Evolutionary conservation across 768 basidiomycete genomes (phyloP).

Genomic region (Xerocomus spinulosus): DNA sequence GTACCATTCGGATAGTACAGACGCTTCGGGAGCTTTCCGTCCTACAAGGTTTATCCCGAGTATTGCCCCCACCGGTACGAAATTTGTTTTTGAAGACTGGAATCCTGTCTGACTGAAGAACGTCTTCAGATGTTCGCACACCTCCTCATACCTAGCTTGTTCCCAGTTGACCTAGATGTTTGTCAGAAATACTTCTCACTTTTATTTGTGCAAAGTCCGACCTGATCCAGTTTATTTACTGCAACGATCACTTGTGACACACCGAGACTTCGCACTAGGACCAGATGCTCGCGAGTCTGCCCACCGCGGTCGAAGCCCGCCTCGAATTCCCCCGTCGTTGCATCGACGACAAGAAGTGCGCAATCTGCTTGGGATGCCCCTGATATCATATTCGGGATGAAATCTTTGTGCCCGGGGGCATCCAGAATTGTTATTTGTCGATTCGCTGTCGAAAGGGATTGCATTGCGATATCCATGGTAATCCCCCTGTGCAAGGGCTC

Average conservation of each 20-base stretch:
- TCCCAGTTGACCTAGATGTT: slow-evolving; percentile 77
- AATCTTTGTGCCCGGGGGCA: slow-evolving; percentile 95
- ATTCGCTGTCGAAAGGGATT: slow-evolving; percentile 67
- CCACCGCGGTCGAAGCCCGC: slow-evolving; percentile 92
- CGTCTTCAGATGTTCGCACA: slow-evolving; percentile 63
- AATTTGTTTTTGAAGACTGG: slow-evolving; percentile 68
- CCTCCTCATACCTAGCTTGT: slow-evolving; percentile 78
- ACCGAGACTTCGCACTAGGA: slow-evolving; percentile 88
- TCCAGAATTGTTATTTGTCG: slow-evolving; percentile 90
- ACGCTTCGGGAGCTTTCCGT: slow-evolving; percentile 43
- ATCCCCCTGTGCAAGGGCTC: slow-evolving; percentile 62
- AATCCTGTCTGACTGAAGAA: slow-evolving; percentile 92
- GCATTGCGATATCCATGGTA: slow-evolving; percentile 94
- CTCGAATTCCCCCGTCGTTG: slow-evolving; percentile 89
- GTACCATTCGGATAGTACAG: slow-evolving; percentile 69
- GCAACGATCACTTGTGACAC: slow-evolving; percentile 89
- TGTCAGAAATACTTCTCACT: background rate
- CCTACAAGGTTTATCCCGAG: slow-evolving; percentile 78
- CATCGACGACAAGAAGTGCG: slow-evolving; percentile 89
- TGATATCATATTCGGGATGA: slow-evolving; percentile 99
- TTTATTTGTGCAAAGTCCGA: slow-evolving; percentile 30
- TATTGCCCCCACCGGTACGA: slow-evolving; percentile 88
- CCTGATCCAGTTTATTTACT: slow-evolving; percentile 93
- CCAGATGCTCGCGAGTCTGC: slow-evolving; percentile 91
- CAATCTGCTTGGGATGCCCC: slow-evolving; percentile 97